A percentile compares a stretch with the other conserved stretches of the same genome.
These are phyloP conservation scores for Penicillium sp. DNA, from an alignment of 2,329 filamentous ascomycete species.

Conservation along the genomic window DNA sequence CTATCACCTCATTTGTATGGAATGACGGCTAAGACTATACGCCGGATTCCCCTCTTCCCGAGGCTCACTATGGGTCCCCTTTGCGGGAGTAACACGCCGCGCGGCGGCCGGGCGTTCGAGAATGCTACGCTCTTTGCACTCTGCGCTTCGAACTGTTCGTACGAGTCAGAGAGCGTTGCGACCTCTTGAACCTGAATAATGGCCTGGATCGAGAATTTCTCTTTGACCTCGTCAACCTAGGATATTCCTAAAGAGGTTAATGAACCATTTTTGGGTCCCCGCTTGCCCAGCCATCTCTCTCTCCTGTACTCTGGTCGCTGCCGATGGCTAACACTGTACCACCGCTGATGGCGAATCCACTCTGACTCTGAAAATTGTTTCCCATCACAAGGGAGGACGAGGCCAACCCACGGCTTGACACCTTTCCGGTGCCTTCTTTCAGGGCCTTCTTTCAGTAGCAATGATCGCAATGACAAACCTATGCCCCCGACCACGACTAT, in stretches of 20 bases:
- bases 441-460: background rate
- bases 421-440: background rate
- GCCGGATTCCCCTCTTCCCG: background rate
- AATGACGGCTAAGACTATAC: constrained; percentile 7
- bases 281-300: background rate
- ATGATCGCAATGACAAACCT: background rate
- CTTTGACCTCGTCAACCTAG: background rate
- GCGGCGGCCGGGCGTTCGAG: constrained; percentile 12
- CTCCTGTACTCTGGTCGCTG: background rate
- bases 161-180: background rate
- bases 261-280: background rate
- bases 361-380: background rate
- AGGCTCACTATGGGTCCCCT: constrained; percentile 2
- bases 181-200: background rate
- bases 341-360: background rate
- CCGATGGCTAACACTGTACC: background rate
- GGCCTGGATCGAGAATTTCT: background rate
- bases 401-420: background rate
- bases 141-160: constrained; percentile 1
- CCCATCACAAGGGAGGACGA: background rate
- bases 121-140: constrained; percentile 10
- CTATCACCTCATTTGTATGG: background rate
- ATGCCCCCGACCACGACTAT: background rate
- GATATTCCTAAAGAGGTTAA: background rate
- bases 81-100: background rate